Evolutionary conservation across 1,284 basidiomycete genomes (phyloP).

Genomic region (Ustilago tritici): DNA sequence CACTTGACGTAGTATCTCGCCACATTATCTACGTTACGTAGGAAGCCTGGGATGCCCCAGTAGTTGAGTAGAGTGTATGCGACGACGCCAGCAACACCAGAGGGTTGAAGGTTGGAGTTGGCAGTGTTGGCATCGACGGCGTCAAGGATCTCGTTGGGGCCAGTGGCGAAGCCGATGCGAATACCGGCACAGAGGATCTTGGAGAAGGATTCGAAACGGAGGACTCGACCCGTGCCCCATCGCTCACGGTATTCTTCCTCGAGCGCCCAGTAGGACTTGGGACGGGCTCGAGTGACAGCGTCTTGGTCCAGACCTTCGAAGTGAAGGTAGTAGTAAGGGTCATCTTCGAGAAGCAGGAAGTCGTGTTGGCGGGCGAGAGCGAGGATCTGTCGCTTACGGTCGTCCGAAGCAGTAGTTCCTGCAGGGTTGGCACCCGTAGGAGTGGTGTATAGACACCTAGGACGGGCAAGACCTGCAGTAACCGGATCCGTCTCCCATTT

Average conservation of each 20-base stretch:
- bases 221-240: conserved; percentile 63
- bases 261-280: conserved; percentile 61
- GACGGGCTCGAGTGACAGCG: conserved; percentile 50
- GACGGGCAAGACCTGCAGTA: conserved; percentile 75
- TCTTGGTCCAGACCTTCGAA: conserved; percentile 64
- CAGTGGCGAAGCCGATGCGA: conserved; percentile 81
- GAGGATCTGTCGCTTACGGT: conserved; percentile 83
- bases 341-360: conserved; percentile 60
- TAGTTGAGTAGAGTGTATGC: conserved; percentile 78
- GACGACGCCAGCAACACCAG: conserved; percentile 80
- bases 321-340: conserved; percentile 65
- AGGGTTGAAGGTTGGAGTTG: conserved; percentile 81
- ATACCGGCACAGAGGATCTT: conserved; percentile 72
- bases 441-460: conserved; percentile 85
- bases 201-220: conserved; percentile 73
- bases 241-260: conserved; percentile 58
- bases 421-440: conserved; percentile 70
- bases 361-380: conserved; percentile 72
- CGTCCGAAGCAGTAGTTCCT: conserved; percentile 69
- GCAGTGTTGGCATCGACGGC: conserved; percentile 80
- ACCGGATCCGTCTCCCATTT: conserved; percentile 76
- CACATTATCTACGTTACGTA: conserved; percentile 77
- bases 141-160: conserved; percentile 79
- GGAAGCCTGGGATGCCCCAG: conserved; percentile 80
- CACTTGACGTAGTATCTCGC: conserved; percentile 83